Evolutionary conservation across 345 rosid genomes (phyloP), one percentile per base, ranked within the genome.

Genomic region (Gossypium rotundifolium): DNA sequence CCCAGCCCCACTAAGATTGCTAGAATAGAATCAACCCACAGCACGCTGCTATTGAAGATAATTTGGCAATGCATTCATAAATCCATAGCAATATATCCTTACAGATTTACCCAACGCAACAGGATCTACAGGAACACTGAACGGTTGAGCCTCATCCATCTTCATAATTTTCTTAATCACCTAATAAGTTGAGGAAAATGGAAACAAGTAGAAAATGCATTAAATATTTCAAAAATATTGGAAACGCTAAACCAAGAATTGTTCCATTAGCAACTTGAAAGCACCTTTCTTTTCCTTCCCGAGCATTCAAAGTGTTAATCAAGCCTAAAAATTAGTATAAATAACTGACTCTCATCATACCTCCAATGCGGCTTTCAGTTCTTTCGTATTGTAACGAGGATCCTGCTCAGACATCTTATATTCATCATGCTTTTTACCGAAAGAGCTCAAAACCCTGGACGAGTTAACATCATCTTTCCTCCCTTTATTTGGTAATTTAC

Each of bases 81-180:
- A 46, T 40, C 33, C 25, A 25, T 25, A 40, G 25, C 25, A 17
- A 60, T 18, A 45, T 55, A 48, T 18, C 29, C 80, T 65, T 77
- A 77, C 76, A 65, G 80, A 59, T 54, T 44, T 72, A 14, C 80
- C 72, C 61, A 9, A 18, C 65, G 80, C 73, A 65, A 72, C 67
- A 57, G 72, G 80, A 48, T 77, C 76, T 22, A 57, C 52, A n/a
- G 80, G 85, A 70, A 65, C 79, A 74, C 45, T 82, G 58, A 84
- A 84, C 27, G 85, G 85, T 73, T 80, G 77, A 25, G 87, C 87
- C 68, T 82, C 84, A 61, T 84, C 87, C 85, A 82, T 84, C 81
- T 78, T 84, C 87, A 82, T 84, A 38, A 84, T 70, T 81, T 80
- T 84, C 79, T 76, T 80, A 54, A 84, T 82, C 74, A 84, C 84